Evolutionary conservation across 2,329 filamentous ascomycete species (phyloP), one percentile per base, ranked within the genome.

Genomic region (Capronia coronata): DNA sequence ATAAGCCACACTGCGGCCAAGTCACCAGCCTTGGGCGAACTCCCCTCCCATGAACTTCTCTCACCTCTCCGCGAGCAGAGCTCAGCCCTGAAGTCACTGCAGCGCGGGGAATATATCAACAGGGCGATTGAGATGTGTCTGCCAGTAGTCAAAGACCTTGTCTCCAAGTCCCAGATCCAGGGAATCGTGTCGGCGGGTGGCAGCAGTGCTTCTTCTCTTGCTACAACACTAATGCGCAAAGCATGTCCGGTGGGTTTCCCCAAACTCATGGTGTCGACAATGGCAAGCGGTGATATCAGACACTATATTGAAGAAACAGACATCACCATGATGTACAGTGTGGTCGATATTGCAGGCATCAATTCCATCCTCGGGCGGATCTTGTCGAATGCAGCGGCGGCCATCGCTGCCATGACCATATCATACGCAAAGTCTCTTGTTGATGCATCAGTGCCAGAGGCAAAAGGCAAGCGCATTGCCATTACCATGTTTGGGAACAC

Each of bases 401-500:
- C 79, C 0, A 78, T 86, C 30, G 68, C 68, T 0, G 82, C 75
- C 0, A 83, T 84, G 73, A 76, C 79, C 0, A 51, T 55, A 1
- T 65, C 71, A 0, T 79, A 78, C 50, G 59, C 53, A 3, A 19
- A 52, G 19, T 37, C 27, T 1, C 38, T 48, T 1, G 41, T 48
- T 16, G 48, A 53, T 16, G 27, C 47, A 3, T 45, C 53, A 14
- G 29, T 27, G 16, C 18, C 43, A 39, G 39, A 21, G 16, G 52
- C 25, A 29, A 56, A 46, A 38, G 73, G 71, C 58, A 75, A 72
- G 48, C 68, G 75, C 0, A 69, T 87, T 5, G 83, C 75, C 0
- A 75, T 86, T 19, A 85, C 83, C 1, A 87, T 87, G 83, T 87
- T 86, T 60, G 83, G 84, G 1, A 82, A 87, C 5, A 87, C 84